Base-by-base conservation (phyloP, 208 protist genomes). In the Trypanosoma mega region DNA sequence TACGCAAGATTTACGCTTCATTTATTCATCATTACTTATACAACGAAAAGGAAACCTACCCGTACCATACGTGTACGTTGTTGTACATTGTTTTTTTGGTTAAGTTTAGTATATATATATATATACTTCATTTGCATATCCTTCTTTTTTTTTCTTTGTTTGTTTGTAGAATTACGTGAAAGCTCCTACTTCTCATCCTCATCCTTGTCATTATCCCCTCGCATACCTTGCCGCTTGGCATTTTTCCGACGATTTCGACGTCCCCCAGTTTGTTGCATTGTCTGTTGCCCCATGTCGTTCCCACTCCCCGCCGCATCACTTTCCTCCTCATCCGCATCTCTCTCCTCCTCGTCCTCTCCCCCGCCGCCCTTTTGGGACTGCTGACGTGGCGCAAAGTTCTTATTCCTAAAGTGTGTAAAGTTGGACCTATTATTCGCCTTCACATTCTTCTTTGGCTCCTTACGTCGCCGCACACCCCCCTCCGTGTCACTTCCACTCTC, bases 381-480 rank as follows among this genome's bases (percentile, higher is more conserved):
- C 49, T 65, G 62, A 18, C 68, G 66, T 26, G 83, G 74, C 5
- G 78, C 80, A 63, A 91, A 94, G 55, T 91, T 80, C 53, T 91
- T 94, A 58, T 94, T 94, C n/a, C 87, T 57, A 39, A 91, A 94
- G 51, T 90, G 84, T 11, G 83, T 86, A 54, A 94, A 91, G 74
- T 94, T 91, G 3, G 81, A 90, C 8, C 83, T 72, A 39, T 94
- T 94, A 54, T 94, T 94, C 33, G 80, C 77, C 75, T 94, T 94
- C 9, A 94, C 87, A 59, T 94, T 91, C 66, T 89, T 90, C 55
- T 94, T 94, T 43, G 73, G 71, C 31, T 80, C 72, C n/a, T 70
- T 71, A 53, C 60, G 75, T 48, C 52, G 56, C 41, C 56, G 37
- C 9, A 60, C 67, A 26, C 16, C 49, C 6, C 30, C 53, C 1